A percentile compares a stretch with the other conserved stretches of the same genome.
phyloP scores from a whole-genome alignment of 257 asterid genomes.

The Nicotiana tomentosiformis region DNA sequence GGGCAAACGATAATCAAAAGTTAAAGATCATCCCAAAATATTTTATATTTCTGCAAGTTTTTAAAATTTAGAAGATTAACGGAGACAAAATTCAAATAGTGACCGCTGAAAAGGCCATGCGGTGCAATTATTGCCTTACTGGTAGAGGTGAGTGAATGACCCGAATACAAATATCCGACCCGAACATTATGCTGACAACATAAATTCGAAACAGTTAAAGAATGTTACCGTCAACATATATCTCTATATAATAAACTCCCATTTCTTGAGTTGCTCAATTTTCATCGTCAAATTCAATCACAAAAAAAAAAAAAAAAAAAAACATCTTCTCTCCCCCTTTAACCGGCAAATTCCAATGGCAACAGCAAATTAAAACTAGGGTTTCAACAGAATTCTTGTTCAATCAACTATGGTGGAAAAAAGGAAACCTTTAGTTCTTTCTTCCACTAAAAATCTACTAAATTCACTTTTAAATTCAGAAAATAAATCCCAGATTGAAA shows the following conservation, averaged over 20 bases:
- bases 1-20: too few species aligned
- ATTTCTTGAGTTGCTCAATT: conserved; percentile 14
- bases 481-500: conserved; percentile 6
- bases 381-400: conserved; percentile 2
- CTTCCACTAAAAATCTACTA: conserved; percentile 71
- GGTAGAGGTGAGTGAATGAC: background rate
- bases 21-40: too few species aligned
- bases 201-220: background rate
- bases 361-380: conserved; percentile 12
- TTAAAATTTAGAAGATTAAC: too few species aligned
- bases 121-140: too few species aligned
- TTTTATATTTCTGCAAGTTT: too few species aligned
- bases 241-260: background rate
- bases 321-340: background rate
- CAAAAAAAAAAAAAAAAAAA: background rate
- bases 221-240: background rate
- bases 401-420: conserved; percentile 55
- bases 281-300: background rate
- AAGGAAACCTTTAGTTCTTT: conserved; percentile 75
- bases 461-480: conserved; percentile 39
- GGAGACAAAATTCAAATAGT: too few species aligned
- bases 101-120: too few species aligned
- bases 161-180: background rate
- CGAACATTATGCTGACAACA: background rate
- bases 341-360: background rate